phyloP scores from a whole-genome alignment of 1,284 basidiomycete species.

The Ceratobasidium sp. region DNA sequence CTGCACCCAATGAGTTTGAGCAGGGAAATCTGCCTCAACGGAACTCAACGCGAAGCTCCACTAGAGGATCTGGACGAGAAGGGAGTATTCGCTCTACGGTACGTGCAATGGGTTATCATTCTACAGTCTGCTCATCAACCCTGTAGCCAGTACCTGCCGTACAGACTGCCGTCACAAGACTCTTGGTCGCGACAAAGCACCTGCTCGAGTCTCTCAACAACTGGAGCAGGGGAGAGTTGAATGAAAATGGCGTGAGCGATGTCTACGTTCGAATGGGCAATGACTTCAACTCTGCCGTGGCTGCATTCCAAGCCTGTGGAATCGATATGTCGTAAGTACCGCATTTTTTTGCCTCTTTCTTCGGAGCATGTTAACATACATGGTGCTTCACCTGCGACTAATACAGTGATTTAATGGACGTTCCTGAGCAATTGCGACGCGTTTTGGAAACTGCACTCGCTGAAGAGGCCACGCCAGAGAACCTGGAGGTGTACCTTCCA shows the following conservation, averaged over 20 bases:
- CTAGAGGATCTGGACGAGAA: conserved; percentile 16
- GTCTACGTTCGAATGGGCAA: conserved; percentile 97
- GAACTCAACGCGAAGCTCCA: conserved; percentile 27
- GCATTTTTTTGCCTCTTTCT: conserved; percentile 29
- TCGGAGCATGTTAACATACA: background rate
- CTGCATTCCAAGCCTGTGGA: conserved; percentile 85
- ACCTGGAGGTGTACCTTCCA: conserved; percentile 90
- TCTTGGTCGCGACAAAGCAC: conserved; percentile 95
- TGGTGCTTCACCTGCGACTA: conserved; percentile 20
- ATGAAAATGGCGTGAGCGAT: conserved; percentile 90
- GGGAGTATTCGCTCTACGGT: conserved; percentile 23
- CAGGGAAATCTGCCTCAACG: background rate
- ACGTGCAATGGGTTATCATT: background rate
- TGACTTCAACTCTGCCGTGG: conserved; percentile 94
- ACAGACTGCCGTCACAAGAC: conserved; percentile 91
- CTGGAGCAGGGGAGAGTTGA: conserved; percentile 82
- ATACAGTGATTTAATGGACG: conserved; percentile 82
- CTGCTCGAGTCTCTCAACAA: conserved; percentile 90
- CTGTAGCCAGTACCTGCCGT: conserved; percentile 56
- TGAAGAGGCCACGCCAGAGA: conserved; percentile 87
- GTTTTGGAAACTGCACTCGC: conserved; percentile 92
- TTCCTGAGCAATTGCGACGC: conserved; percentile 88
- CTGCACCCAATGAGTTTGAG: conserved; percentile 29
- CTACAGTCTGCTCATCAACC: background rate
- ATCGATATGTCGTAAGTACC: conserved; percentile 89